A percentile compares a stretch with the other conserved stretches of the same genome.
Conservation (phyloP, 176 grass and related monocot genomes). For the Phyllostachys edulis region DNA sequence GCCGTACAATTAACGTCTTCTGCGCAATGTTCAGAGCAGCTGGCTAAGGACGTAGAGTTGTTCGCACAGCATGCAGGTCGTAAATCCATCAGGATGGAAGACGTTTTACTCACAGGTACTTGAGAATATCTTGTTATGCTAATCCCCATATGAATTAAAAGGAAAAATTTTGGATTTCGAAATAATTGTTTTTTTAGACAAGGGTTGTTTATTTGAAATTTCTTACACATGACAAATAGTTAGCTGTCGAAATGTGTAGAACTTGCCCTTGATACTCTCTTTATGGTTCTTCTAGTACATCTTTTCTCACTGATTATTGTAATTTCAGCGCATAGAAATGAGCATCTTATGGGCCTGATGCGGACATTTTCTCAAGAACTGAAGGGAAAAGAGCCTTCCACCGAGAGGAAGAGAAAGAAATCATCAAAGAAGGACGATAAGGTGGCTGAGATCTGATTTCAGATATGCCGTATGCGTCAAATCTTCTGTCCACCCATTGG, state of each 20-base stretch:
- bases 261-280: neutral
- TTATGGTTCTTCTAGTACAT: neutral
- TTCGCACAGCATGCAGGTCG: constrained; percentile 86
- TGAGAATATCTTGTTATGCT: constrained; percentile 5
- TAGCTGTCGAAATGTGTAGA: neutral
- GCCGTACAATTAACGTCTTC: constrained; percentile 21
- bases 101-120: constrained; percentile 82
- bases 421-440: constrained; percentile 54
- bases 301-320: neutral
- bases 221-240: neutral
- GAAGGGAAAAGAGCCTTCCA: constrained; percentile 67
- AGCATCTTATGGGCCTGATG: constrained; percentile 62
- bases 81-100: constrained; percentile 84
- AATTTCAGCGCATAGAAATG: constrained; percentile 76
- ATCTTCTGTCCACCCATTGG: neutral
- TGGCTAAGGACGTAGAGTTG: constrained; percentile 79
- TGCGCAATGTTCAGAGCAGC: constrained; percentile 57
- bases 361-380: constrained; percentile 62
- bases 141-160: neutral
- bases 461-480: neutral
- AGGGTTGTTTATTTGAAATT: neutral
- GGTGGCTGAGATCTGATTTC: constrained; percentile 20
- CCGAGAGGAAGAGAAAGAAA: constrained; percentile 75
- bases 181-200: neutral
- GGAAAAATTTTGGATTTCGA: neutral